These are phyloP conservation scores for Rhodotorula glutinis DNA, from an alignment of 1,284 basidiomycete species.

Conservation along the genomic window DNA sequence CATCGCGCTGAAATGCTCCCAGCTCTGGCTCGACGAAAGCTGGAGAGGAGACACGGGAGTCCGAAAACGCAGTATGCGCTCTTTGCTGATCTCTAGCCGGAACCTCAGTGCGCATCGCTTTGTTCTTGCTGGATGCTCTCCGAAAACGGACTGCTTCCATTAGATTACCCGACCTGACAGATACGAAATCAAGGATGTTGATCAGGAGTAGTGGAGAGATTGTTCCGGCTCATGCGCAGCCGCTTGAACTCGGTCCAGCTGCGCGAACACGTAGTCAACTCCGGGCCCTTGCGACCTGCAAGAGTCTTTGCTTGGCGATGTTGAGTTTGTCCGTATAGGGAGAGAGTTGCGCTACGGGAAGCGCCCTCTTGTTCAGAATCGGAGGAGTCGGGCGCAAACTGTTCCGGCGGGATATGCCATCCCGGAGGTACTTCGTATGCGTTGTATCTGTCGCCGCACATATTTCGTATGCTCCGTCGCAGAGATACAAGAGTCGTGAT, in stretches of 20 bases:
- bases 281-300: no score
- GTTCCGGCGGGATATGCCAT: conserved; percentile 16
- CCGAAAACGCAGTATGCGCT: no score
- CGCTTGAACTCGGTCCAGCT: neutral
- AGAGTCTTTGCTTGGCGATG: no score
- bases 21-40: no score
- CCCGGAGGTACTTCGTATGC: conserved; percentile 19
- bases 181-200: neutral
- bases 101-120: no score
- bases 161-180: no score
- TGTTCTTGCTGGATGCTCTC: no score
- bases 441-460: neutral
- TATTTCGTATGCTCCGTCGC: neutral
- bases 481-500: no score
- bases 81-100: no score
- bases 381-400: conserved; percentile 23
- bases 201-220: neutral
- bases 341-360: neutral
- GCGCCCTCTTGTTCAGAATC: neutral
- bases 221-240: neutral
- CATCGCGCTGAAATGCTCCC: conserved; percentile 2
- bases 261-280: neutral
- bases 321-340: no score
- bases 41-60: no score
- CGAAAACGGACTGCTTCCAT: no score